Percentiles rank a stretch among this genome's conserved stretches.
These are phyloP conservation scores for Clohesyomyces aquaticus DNA, from an alignment of 495 filamentous ascomycete genomes.

Conservation along the genomic window DNA sequence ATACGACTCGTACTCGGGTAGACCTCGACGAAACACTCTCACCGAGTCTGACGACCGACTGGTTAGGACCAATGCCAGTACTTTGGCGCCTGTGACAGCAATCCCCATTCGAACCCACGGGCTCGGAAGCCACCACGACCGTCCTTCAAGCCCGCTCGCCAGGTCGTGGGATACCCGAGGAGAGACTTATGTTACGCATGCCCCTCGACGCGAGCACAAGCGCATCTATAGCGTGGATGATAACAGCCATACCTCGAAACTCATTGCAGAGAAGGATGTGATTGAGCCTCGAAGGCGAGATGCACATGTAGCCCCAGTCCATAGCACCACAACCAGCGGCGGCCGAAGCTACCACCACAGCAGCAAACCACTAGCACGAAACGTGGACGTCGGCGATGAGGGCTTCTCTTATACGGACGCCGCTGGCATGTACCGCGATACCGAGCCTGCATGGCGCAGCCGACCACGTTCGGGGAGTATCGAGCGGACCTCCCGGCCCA, in stretches of 20 bases:
- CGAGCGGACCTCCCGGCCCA: constrained; percentile 44
- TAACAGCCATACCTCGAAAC: constrained; percentile 33
- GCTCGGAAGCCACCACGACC: constrained; percentile 25
- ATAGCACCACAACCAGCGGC: constrained; percentile 24
- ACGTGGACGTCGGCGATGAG: constrained; percentile 41
- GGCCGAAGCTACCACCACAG: constrained; percentile 42
- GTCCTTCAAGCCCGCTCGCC: constrained; percentile 32
- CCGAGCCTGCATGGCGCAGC: constrained; percentile 49
- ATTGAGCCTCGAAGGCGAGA: constrained; percentile 36
- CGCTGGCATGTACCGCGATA: constrained; percentile 48
- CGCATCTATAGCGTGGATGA: constrained; percentile 48
- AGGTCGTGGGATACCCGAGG: constrained; percentile 32
- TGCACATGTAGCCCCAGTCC: constrained; percentile 28
- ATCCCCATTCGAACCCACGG: constrained; percentile 33
- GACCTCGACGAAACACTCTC: constrained; percentile 34
- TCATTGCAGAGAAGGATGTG: constrained; percentile 34
- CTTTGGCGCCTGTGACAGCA: constrained; percentile 16
- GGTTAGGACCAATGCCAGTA: not conserved
- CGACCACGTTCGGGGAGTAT: constrained; percentile 43
- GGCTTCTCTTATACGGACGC: constrained; percentile 49
- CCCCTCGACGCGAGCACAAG: constrained; percentile 42
- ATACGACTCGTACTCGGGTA: constrained; percentile 36
- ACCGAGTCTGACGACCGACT: constrained; percentile 30
- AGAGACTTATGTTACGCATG: constrained; percentile 40
- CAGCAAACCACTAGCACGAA: constrained; percentile 29